Base-by-base conservation (phyloP, 805 yeast genomes). In the Scheffersomyces spartinae region DNA sequence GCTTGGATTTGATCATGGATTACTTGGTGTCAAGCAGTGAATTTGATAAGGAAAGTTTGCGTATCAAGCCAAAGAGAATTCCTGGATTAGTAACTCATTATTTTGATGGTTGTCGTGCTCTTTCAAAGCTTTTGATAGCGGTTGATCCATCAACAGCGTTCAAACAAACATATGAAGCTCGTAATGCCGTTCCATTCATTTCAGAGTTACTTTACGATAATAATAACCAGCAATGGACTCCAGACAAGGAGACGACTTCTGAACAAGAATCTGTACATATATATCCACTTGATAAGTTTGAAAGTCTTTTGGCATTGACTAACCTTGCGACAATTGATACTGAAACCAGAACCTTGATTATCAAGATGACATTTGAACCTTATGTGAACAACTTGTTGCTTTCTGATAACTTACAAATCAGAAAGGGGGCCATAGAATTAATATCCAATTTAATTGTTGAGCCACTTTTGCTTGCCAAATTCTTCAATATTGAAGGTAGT, bases 401-500 rank as follows among this genome's bases (percentile, higher is more conserved):
- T 6, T 32, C 49, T 9, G 43, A 53, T 19, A n/a, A n/a, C n/a
- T 41, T 48, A 3, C 39, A 41, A 7, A 40, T 60, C 9, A 65
- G 58, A 27, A 39, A 30, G 23, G 58, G 62, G 4, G 20, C 60
- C 4, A 60, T 65, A 64, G 64, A 59, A 27, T 42, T 59, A 24
- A 37, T 59, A 16, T 45, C 55, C 15, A 60, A 60, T 33, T 31
- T 60, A 12, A 48, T 56, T 3, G 33, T 32, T 20, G 49, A 46
- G 15, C 64, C 65, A 1, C 24, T 32, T 5, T 28, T 57, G 42
- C 39, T 60, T 21, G 61, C 50, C 4, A 55, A 54, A 31, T 60
- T 60, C 28, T 60, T 60, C 42, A 16, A 18, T 3, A 9, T 21
- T 7, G 30, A 32, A n/a, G 38, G 43, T 4, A 42, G 39, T 24